Percentiles rank a stretch among this genome's conserved stretches.
phyloP scores from a whole-genome alignment of 73 alveolate genomes.

The Paramecium primaurelia region DNA sequence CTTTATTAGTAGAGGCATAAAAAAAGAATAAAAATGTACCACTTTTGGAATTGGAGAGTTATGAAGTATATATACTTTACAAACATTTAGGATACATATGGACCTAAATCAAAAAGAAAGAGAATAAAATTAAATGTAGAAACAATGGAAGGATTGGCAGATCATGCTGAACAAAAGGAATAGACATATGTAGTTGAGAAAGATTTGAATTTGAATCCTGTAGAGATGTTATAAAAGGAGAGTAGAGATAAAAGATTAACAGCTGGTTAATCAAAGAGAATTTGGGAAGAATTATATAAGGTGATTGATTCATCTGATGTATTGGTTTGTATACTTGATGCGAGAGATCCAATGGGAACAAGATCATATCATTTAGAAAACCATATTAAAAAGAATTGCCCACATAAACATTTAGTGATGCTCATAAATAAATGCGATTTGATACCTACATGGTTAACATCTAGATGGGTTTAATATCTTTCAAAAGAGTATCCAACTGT shows the following conservation, averaged over 20 bases:
- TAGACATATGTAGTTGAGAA: constrained; percentile 77
- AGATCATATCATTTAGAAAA: constrained; percentile 94
- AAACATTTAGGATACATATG: constrained; percentile 80
- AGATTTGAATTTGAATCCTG: constrained; percentile 71
- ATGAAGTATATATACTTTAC: not conserved
- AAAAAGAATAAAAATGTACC: constrained; percentile 66
- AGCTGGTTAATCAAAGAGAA: constrained; percentile 98
- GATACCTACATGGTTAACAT: constrained; percentile 99
- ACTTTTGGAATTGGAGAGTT: constrained; percentile 84
- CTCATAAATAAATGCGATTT: constrained; percentile 97
- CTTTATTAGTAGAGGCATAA: constrained; percentile 29
- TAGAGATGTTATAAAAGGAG: constrained; percentile 59
- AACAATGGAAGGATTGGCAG: constrained; percentile 85
- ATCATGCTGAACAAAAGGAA: constrained; percentile 73
- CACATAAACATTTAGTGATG: constrained; percentile 96
- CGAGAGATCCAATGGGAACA: constrained; percentile 99
- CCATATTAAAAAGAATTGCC: constrained; percentile 92
- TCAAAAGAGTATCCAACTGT: constrained; percentile 94
- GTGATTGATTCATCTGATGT: constrained; percentile 99
- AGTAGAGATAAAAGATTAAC: constrained; percentile 89
- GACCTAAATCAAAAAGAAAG: constrained; percentile 96
- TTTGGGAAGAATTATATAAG: constrained; percentile 98
- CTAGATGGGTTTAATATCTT: constrained; percentile 85
- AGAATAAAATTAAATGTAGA: constrained; percentile 89
- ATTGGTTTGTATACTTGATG: constrained; percentile 94